phyloP scores from a whole-genome alignment of 2,329 filamentous ascomycete genomes.

The Akanthomyces muscarius region DNA sequence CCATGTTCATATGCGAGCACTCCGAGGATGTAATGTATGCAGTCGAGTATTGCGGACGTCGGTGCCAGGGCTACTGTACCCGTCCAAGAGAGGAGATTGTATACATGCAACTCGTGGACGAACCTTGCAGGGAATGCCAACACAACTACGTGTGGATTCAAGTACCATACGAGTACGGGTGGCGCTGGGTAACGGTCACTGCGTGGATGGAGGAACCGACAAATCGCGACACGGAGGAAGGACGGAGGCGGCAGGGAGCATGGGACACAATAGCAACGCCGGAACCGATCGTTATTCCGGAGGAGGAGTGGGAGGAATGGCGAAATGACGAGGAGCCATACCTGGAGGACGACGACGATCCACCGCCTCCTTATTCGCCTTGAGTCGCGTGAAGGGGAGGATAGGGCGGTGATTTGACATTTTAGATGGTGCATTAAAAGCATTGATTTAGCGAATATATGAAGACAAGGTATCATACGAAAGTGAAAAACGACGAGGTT shows the following conservation, averaged over 20 bases:
- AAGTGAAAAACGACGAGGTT: too few species aligned
- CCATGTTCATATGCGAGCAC: background rate
- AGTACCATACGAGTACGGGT: background rate
- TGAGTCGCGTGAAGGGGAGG: background rate
- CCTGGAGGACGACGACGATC: background rate
- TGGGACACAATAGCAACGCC: background rate
- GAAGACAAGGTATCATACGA: too few species aligned
- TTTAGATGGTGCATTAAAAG: too few species aligned
- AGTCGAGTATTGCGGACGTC: background rate
- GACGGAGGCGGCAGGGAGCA: background rate
- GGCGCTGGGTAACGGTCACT: background rate
- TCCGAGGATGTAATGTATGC: background rate
- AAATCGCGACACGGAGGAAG: background rate
- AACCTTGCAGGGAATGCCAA: background rate
- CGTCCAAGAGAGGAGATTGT: background rate
- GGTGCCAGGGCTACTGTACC: background rate
- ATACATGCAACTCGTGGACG: background rate
- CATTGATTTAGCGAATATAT: too few species aligned
- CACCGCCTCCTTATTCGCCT: background rate
- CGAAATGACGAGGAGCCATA: background rate
- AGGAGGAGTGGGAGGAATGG: background rate
- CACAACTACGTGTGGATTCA: background rate
- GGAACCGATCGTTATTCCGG: background rate
- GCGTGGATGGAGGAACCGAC: background rate
- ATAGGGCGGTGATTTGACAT: background rate